These are phyloP conservation scores for Trichophyton schoenleinii DNA, from an alignment of 2,329 filamentous ascomycete genomes.

Conservation along the genomic window DNA sequence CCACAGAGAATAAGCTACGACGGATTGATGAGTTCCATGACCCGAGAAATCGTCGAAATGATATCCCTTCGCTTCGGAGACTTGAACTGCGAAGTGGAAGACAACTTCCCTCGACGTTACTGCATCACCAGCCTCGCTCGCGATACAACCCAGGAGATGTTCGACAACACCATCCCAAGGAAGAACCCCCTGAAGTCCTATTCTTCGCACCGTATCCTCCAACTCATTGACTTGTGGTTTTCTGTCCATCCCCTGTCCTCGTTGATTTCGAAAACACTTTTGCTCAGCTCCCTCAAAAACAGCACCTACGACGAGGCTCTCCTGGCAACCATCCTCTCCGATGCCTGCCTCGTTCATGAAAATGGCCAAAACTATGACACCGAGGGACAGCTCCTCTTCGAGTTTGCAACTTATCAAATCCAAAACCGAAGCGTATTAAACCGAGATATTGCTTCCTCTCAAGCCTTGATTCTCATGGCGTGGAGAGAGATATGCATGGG, in stretches of 20 bases:
- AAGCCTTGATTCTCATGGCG: constrained; percentile 9
- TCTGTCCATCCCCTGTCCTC: constrained; percentile 8
- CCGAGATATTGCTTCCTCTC: constrained; percentile 6
- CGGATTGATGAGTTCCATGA: constrained; percentile 8
- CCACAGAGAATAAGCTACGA: constrained; percentile 9
- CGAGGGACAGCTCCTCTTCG: constrained; percentile 6
- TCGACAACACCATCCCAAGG: constrained; percentile 3
- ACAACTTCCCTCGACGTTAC: constrained; percentile 7
- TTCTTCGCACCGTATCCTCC: constrained; percentile 9
- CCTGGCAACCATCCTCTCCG: constrained; percentile 7
- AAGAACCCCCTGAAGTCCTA: constrained; percentile 10
- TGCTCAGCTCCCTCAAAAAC: constrained; percentile 8
- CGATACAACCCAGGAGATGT: constrained; percentile 7
- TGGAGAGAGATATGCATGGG: constrained; percentile 10
- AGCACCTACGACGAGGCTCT: constrained; percentile 9
- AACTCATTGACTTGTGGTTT: constrained; percentile 10
- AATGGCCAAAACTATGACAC: constrained; percentile 8
- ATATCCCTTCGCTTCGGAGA: constrained; percentile 9
- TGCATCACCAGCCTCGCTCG: constrained; percentile 9
- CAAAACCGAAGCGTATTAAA: constrained; percentile 4
- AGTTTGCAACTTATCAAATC: constrained; percentile 6
- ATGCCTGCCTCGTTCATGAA: constrained; percentile 9
- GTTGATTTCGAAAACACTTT: constrained; percentile 7
- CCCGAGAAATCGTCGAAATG: constrained; percentile 9
- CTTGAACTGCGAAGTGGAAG: constrained; percentile 6